Conservation (phyloP, 257 asterid genomes). For the Scutellaria baicalensis region DNA sequence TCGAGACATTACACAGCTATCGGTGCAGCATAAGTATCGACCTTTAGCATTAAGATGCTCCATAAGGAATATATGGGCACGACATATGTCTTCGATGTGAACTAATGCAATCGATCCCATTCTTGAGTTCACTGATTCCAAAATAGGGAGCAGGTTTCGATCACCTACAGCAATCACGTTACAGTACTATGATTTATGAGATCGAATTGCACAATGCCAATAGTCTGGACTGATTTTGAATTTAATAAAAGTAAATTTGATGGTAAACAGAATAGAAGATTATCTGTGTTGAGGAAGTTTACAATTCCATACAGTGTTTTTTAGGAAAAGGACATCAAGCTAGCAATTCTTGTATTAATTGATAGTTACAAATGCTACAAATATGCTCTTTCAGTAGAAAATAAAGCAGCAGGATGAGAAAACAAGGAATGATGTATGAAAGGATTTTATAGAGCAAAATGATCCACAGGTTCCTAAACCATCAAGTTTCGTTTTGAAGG, state of each 20-base stretch:
- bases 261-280: background rate
- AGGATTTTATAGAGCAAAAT: too few species aligned
- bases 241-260: background rate
- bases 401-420: background rate
- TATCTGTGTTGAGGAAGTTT: background rate
- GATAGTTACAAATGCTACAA: background rate
- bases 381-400: background rate
- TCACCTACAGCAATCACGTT: slow-evolving; percentile 35
- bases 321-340: background rate
- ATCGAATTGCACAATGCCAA: background rate
- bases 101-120: slow-evolving; percentile 85
- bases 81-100: slow-evolving; percentile 72
- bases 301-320: background rate
- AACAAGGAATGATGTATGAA: background rate
- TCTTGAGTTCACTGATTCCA: slow-evolving; percentile 56
- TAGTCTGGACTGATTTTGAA: background rate
- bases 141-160: slow-evolving; percentile 36
- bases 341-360: background rate
- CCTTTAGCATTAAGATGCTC: slow-evolving; percentile 58
- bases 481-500: too few species aligned
- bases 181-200: background rate
- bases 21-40: slow-evolving; percentile 52
- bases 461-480: too few species aligned
- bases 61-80: slow-evolving; percentile 73
- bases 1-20: slow-evolving; percentile 40